Percentiles rank a stretch among this genome's conserved stretches.
These are phyloP conservation scores for Leptodontidium sp. DNA, from an alignment of 2,329 filamentous ascomycete genomes.

Conservation along the genomic window DNA sequence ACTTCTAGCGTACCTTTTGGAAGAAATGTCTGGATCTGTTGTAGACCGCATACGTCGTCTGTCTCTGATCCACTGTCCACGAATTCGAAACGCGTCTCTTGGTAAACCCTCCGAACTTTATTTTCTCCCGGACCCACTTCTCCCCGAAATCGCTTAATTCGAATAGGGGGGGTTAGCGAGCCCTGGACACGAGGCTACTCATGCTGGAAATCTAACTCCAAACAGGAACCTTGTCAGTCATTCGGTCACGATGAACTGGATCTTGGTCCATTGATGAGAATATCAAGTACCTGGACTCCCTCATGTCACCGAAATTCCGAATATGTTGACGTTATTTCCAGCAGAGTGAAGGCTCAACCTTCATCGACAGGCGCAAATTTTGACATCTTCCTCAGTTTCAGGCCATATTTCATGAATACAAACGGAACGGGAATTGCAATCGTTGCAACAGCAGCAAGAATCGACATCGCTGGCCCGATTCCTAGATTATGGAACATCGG, in stretches of 20 bases:
- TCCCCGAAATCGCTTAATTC: background rate
- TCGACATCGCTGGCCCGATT: constrained; percentile 68
- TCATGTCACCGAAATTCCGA: background rate
- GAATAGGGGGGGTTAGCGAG: background rate
- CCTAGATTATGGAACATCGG: constrained; percentile 70
- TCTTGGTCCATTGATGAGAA: background rate
- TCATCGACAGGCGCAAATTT: constrained; percentile 51
- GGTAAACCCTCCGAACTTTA: background rate
- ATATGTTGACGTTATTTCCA: too few relatives aligned
- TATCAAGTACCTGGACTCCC: background rate
- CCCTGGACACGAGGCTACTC: background rate
- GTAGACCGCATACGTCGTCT: background rate
- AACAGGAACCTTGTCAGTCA: background rate
- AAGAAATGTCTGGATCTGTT: background rate
- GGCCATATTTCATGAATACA: constrained; percentile 55
- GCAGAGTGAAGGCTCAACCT: background rate
- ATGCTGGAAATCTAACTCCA: background rate
- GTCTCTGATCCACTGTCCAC: background rate
- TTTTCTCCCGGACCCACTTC: background rate
- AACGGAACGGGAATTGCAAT: constrained; percentile 65
- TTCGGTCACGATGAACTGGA: background rate
- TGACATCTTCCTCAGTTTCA: constrained; percentile 51
- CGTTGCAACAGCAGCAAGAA: constrained; percentile 66
- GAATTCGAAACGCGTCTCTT: background rate
- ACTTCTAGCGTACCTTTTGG: background rate